phyloP scores from a whole-genome alignment of 2,329 filamentous ascomycete species.

The Thelonectria blattea region DNA sequence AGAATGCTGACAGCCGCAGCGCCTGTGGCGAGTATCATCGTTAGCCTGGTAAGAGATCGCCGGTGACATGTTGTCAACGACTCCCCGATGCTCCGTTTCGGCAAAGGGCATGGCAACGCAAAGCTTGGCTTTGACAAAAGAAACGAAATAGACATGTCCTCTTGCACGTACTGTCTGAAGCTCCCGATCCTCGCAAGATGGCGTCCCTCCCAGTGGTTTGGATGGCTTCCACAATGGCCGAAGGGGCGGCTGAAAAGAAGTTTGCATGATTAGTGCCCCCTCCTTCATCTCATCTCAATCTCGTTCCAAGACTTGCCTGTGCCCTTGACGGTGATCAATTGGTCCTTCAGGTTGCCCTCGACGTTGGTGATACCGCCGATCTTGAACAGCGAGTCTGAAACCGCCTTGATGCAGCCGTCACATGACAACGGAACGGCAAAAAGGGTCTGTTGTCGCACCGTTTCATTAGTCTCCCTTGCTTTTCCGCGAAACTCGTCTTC shows the following conservation, averaged over 20 bases:
- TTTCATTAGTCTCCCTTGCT: conserved; percentile 44
- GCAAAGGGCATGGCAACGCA: neutral
- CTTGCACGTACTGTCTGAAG: conserved; percentile 74
- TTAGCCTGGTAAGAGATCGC: conserved; percentile 18
- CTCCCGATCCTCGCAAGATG: conserved; percentile 87
- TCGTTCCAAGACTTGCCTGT: conserved; percentile 63
- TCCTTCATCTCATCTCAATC: conserved; percentile 6
- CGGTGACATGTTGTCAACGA: neutral
- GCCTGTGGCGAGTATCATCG: conserved; percentile 48
- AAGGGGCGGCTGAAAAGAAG: conserved; percentile 72
- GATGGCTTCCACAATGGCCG: conserved; percentile 86
- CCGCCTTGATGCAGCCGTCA: conserved; percentile 84
- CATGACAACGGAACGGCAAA: conserved; percentile 96
- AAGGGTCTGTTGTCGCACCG: conserved; percentile 68
- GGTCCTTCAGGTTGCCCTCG: conserved; percentile 79
- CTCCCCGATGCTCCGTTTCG: neutral
- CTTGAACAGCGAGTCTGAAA: conserved; percentile 79
- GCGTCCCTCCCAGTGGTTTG: conserved; percentile 91
- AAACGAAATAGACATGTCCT: conserved; percentile 9
- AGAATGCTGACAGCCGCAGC: conserved; percentile 95
- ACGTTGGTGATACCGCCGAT: conserved; percentile 83
- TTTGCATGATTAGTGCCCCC: conserved; percentile 8
- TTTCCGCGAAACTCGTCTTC: conserved; percentile 23
- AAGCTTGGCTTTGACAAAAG: neutral
- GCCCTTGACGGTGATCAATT: conserved; percentile 84